Conservation (phyloP, 805 yeast genomes). For the Teunomyces atbi region DNA sequence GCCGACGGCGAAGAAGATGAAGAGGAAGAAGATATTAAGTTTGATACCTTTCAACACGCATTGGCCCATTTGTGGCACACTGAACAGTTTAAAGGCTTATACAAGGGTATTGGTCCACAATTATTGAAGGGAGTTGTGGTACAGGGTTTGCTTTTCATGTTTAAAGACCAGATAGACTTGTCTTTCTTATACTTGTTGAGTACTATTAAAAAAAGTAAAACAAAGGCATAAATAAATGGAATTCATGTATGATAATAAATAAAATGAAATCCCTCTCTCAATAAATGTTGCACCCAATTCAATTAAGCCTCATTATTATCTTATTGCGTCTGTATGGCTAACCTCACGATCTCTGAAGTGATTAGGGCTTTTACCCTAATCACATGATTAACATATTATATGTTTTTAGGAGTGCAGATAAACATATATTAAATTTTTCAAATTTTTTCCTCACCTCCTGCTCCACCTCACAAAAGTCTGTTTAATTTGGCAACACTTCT, state of each 20-base stretch:
- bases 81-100: conserved; percentile 66
- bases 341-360: background rate
- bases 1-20: conserved; percentile 27
- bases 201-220: conserved; percentile 19
- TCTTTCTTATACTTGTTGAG: conserved; percentile 34
- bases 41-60: conserved; percentile 62
- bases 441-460: conserved; percentile 4
- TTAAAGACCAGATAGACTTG: conserved; percentile 63
- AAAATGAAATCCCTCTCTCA: background rate
- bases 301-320: too few species aligned
- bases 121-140: conserved; percentile 77
- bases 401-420: background rate
- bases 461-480: conserved; percentile 5
- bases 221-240: background rate
- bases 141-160: conserved; percentile 81
- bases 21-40: conserved; percentile 40
- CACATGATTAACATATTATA: background rate
- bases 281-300: background rate
- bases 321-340: too few species aligned
- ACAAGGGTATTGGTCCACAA: conserved; percentile 82
- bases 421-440: conserved; percentile 5
- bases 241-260: background rate
- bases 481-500: conserved; percentile 6
- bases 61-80: conserved; percentile 54
- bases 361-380: background rate